These are phyloP conservation scores for Lachnum nothofagi DNA, from an alignment of 2,329 filamentous ascomycete genomes.

Conservation along the genomic window DNA sequence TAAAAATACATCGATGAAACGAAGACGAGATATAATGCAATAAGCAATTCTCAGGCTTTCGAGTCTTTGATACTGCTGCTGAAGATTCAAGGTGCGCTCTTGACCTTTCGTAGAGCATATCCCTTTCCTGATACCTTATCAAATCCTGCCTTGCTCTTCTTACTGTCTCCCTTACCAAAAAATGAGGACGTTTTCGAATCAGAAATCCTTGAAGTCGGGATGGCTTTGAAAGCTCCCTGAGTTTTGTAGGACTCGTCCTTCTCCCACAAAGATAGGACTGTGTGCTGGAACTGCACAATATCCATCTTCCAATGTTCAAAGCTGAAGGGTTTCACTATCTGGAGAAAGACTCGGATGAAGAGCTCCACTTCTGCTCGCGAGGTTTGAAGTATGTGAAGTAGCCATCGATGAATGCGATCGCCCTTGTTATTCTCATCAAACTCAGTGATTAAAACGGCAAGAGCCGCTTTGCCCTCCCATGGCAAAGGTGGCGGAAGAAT, in stretches of 20 bases:
- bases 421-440: slow-evolving; percentile 14
- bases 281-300: slow-evolving; percentile 1
- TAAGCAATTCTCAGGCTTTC: no score
- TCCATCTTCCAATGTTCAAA: slow-evolving; percentile 2
- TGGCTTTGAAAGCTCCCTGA: neutral
- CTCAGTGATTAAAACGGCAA: slow-evolving; percentile 7
- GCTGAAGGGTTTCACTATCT: neutral
- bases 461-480: neutral
- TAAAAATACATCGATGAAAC: no score
- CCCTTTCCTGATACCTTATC: no score
- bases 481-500: slow-evolving; percentile 1
- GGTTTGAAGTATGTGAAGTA: slow-evolving; percentile 10
- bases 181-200: no score
- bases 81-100: no score
- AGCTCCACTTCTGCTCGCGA: slow-evolving; percentile 11
- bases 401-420: slow-evolving; percentile 13
- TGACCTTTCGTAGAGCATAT: no score
- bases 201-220: neutral
- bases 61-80: no score
- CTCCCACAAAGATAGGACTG: slow-evolving; percentile 3
- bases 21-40: no score
- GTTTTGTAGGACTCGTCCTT: slow-evolving; percentile 5
- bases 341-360: slow-evolving; percentile 1
- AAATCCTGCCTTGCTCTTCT: neutral
- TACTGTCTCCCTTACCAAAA: neutral